Evolutionary conservation across 164 flowering plant species (phyloP), one percentile per base, ranked within the genome.

Genomic region (Santalum album): DNA sequence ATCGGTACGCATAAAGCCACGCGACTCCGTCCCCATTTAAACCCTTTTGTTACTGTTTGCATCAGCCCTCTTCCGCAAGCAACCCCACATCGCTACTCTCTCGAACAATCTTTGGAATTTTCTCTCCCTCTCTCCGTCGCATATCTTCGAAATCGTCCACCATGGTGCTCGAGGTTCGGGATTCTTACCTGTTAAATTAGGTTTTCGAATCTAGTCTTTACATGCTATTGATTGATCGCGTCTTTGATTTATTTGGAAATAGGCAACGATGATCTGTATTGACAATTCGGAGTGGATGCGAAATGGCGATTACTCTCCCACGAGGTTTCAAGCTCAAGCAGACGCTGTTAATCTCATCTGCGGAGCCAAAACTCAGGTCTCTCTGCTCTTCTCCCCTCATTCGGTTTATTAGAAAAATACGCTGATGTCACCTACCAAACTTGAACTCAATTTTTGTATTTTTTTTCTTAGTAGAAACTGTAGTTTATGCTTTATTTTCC

Each of bases 261-360:
- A 94, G 99, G 99, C 99, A 60, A 87, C 97, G 5, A 90, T 94
- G 96, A 90, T 94, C 69, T 94, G 99, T 61, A 81, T 94, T 55
- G 99, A 90, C 57, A 94, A 94, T 65, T 94, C 99, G 3, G 99
- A 94, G 43, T 94, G 95, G 95, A 90, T 84, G 90, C 72, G 97
- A 16, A 94, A 90, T 54, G 96, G 99, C 0, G 99, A 94, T 69
- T 94, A 90, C 66, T 60, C 83, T 21, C 96, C 95, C 3, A 71
- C 75, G 18, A 61, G 99, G 57, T 82, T 94, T 58, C 90, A 82
- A 60, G 95, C 96, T 54, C 99, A 87, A 70, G 75, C 88, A 4
- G 96, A 88, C 35, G 98, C 98, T n/a, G 86, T 92, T 49, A 92
- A 82, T 75, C 86, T 89, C 40, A 86, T 92, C 7, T 89, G 96